Evolutionary conservation across 2,329 filamentous ascomycete genomes (phyloP), one percentile per base, ranked within the genome.

Genomic region (Fusarium clavum): DNA sequence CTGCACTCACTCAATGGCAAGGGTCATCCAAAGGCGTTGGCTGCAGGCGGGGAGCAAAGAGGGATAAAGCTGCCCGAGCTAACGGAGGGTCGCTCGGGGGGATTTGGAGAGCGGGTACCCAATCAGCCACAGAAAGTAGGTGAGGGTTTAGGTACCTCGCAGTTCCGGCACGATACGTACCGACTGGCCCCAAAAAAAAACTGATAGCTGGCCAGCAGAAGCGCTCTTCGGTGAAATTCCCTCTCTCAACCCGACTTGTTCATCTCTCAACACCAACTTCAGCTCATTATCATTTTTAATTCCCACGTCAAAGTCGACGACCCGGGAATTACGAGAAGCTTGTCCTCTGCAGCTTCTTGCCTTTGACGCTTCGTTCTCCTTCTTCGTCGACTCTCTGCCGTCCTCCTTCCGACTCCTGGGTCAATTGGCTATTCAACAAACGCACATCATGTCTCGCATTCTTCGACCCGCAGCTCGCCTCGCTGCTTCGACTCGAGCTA

Each of bases 381-480:
- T 61, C 56, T 44, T 59, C 57, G 45, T 62, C 67, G 63, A 60
- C 44, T 58, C 53, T 54, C 59, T 57, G 54, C 60, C 53, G 49
- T 63, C 41, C 32, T 64, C 57, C 57, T 57, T 63, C 41, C 67
- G 64, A 67, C 56, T 73, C 64, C 57, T 61, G 53, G 61, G 62
- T 71, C 67, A 74, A 75, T 73, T 73, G 72, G 61, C 65, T 64
- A 18, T 64, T 55, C 61, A 71, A 67, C 65, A 61, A 68, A 62
- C 45, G 18, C 62, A 61, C 74, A 77, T 62, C 76, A 86, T 86
- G 84, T 86, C 84, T 76, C 83, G 84, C 76, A 81, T 84, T 74
- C 82, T 86, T 74, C 84, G 84, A 77, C 84, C 84, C 64, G 83
- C 83, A 70, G 79, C 83, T 77, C 82, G 84, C 71, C 78, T 85